Evolutionary conservation across 2,329 filamentous ascomycete genomes (phyloP).

Genomic region (Tolypocladium nubicola): DNA sequence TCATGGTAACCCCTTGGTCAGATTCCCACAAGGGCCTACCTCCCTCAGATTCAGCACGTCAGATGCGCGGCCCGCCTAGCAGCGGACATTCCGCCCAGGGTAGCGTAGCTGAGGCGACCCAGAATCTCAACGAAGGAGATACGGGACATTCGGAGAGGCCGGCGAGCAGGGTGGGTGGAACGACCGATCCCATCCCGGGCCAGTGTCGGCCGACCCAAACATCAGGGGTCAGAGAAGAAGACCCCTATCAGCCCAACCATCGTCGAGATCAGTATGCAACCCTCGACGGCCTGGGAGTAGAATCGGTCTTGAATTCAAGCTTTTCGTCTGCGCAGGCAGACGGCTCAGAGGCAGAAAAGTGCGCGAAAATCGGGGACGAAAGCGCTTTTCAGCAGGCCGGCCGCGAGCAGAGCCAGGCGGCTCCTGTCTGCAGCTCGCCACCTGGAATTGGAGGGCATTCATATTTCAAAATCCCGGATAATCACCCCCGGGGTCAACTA

Average conservation of each 20-base stretch:
- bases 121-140: neutral
- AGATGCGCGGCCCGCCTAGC: neutral
- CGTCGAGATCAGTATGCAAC: neutral
- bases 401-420: no score
- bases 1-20: slow-evolving; percentile 7
- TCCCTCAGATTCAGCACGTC: neutral
- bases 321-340: neutral
- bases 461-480: neutral
- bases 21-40: neutral
- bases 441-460: neutral
- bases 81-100: neutral
- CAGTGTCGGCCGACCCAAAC: neutral
- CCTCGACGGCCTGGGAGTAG: no score
- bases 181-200: neutral
- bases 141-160: neutral
- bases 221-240: neutral
- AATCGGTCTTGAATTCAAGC: neutral
- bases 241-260: neutral
- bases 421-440: neutral
- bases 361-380: neutral
- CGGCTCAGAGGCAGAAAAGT: neutral
- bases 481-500: neutral
- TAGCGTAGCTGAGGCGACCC: neutral
- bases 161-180: no score
- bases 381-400: neutral